phyloP scores from a whole-genome alignment of 2,329 filamentous ascomycete genomes.

The Venturia pyrina region DNA sequence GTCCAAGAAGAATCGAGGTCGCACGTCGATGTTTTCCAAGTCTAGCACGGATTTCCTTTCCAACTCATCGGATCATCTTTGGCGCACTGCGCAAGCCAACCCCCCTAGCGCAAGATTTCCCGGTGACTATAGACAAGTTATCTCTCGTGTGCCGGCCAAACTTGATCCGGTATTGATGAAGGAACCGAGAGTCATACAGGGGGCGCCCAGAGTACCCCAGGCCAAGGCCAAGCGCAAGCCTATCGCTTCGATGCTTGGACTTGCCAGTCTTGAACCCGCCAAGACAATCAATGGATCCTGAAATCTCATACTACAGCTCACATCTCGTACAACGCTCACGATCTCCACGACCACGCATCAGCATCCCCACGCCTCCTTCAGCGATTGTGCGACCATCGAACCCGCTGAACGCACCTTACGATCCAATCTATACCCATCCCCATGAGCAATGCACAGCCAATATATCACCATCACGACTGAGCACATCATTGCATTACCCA shows the following conservation, averaged over 20 bases:
- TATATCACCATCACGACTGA: background rate
- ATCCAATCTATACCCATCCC: background rate
- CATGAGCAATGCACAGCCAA: background rate
- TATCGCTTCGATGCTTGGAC: background rate
- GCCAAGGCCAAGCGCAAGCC: conserved; percentile 35
- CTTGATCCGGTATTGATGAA: conserved; percentile 83
- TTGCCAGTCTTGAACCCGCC: background rate
- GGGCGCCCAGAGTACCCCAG: conserved; percentile 56
- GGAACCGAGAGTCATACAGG: conserved; percentile 81
- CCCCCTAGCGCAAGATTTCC: conserved; percentile 45
- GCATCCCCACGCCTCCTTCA: background rate
- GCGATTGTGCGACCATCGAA: background rate
- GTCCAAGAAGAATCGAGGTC: conserved; percentile 62
- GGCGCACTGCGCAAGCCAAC: conserved; percentile 55
- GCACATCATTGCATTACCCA: background rate
- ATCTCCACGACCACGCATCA: background rate
- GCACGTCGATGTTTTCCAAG: conserved; percentile 54
- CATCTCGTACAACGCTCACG: background rate
- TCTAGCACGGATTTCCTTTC: conserved; percentile 53
- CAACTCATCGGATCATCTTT: conserved; percentile 68
- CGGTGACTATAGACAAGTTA: conserved; percentile 42
- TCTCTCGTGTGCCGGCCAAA: conserved; percentile 59
- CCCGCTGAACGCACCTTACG: background rate
- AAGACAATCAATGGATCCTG: background rate
- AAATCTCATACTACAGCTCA: background rate